phyloP scores from a whole-genome alignment of 371 early-diverging fungal species.

The Coemansia sp. region DNA sequence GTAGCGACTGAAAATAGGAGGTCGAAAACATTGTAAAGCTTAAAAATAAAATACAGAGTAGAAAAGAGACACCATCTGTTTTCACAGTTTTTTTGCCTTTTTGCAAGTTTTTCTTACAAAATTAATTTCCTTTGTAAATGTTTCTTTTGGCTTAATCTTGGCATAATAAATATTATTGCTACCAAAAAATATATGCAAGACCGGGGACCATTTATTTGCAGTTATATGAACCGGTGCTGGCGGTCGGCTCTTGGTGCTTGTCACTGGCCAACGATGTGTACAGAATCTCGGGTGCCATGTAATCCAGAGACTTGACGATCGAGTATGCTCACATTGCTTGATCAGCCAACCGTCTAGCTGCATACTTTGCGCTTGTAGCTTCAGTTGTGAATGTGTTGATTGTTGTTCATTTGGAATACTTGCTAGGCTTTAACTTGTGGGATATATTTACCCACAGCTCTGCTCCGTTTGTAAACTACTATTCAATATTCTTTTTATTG shows the following conservation, averaged over 20 bases:
- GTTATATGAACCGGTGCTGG: too few species aligned
- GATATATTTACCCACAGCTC: slow-evolving; percentile 60
- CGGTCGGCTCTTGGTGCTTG: slow-evolving; percentile 1
- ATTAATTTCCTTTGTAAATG: too few species aligned
- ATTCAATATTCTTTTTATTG: slow-evolving; percentile 67
- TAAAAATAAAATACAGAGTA: too few species aligned
- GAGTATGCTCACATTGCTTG: slow-evolving; percentile 55
- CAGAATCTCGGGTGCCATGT: slow-evolving; percentile 78
- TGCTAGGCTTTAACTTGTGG: slow-evolving; percentile 77
- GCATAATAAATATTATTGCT: too few species aligned
- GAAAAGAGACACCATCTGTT: too few species aligned
- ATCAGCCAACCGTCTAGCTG: slow-evolving; percentile 64
- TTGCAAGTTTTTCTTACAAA: too few species aligned
- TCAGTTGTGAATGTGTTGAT: slow-evolving; percentile 86
- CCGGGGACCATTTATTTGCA: too few species aligned
- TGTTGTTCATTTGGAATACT: slow-evolving; percentile 74
- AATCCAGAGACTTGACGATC: slow-evolving; percentile 80
- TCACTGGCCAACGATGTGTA: slow-evolving; percentile 48
- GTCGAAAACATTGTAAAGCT: too few species aligned
- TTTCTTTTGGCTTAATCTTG: too few species aligned
- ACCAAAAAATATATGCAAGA: too few species aligned
- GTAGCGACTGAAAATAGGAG: too few species aligned
- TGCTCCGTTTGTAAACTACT: slow-evolving; percentile 59
- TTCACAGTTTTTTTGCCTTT: too few species aligned
- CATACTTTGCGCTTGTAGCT: slow-evolving; percentile 76